Evolutionary conservation across 2,329 filamentous ascomycete species (phyloP).

Genomic region (Aureobasidium sp.): DNA sequence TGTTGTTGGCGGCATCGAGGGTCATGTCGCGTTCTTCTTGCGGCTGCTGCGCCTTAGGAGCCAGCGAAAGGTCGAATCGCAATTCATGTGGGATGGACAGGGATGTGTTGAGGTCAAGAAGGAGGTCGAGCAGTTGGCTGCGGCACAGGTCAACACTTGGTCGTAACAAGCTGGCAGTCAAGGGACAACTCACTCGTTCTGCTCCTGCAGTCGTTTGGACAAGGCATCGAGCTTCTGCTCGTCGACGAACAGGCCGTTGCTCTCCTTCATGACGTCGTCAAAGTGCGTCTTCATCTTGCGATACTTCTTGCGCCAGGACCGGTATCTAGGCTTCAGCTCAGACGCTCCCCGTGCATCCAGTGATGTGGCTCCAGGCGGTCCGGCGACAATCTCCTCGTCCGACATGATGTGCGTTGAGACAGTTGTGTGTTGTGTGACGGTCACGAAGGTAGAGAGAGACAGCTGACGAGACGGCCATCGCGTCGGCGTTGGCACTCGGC

Average conservation of each 20-base stretch:
- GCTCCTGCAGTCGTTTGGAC: conserved; percentile 75
- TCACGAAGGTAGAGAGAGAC: background rate
- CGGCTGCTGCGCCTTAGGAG: conserved; percentile 37
- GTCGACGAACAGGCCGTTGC: conserved; percentile 73
- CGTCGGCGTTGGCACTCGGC: background rate
- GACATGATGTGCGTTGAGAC: conserved; percentile 12
- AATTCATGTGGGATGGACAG: conserved; percentile 68
- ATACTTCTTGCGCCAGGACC: conserved; percentile 68
- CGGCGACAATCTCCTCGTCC: conserved; percentile 16
- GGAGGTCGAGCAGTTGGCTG: conserved; percentile 80
- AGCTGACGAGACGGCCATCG: background rate
- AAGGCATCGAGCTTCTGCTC: conserved; percentile 76
- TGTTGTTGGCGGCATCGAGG: conserved; percentile 25
- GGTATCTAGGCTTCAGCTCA: conserved; percentile 29
- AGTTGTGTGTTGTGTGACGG: background rate
- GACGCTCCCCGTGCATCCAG: background rate
- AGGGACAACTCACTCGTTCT: conserved; percentile 72
- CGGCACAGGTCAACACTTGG: conserved; percentile 14
- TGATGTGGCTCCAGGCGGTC: background rate
- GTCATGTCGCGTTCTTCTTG: conserved; percentile 22
- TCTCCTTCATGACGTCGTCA: conserved; percentile 69
- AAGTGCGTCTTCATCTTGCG: conserved; percentile 80
- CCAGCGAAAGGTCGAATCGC: conserved; percentile 61
- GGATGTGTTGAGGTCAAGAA: conserved; percentile 83
- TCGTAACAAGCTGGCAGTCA: background rate